Conservation (phyloP, 306 rosid species). For the Trichosanthes cucumerina region DNA sequence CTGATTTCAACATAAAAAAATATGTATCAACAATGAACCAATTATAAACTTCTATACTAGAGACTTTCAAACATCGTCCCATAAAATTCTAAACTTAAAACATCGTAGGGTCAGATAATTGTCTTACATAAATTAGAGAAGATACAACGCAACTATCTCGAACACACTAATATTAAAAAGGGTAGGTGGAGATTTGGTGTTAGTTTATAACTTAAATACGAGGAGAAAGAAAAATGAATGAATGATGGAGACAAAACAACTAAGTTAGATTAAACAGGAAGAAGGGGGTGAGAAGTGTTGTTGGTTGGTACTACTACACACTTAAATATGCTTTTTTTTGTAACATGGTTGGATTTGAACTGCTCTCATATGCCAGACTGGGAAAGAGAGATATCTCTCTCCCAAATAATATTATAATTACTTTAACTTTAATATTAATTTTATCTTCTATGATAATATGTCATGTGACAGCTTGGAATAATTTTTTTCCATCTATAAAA, state of each 20-base stretch:
- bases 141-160: background rate
- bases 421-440: background rate
- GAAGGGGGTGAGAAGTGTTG: background rate
- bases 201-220: background rate
- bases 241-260: conserved; percentile 6
- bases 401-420: no score
- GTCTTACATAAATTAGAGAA: background rate
- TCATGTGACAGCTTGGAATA: background rate
- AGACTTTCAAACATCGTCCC: background rate
- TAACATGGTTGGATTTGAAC: background rate
- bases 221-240: background rate
- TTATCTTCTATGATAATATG: background rate
- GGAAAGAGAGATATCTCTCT: background rate
- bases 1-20: background rate
- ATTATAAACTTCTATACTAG: no score
- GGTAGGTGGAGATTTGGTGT: conserved; percentile 7
- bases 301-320: background rate
- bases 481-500: background rate
- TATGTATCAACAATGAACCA: background rate
- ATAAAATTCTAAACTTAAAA: background rate
- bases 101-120: background rate
- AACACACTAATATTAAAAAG: background rate
- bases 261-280: conserved; percentile 1
- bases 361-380: background rate
- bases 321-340: background rate